Percentiles rank a stretch among this genome's conserved stretches.
Evolutionary conservation across 306 rosid genomes (phyloP).

Genomic region (Fagus sylvatica): DNA sequence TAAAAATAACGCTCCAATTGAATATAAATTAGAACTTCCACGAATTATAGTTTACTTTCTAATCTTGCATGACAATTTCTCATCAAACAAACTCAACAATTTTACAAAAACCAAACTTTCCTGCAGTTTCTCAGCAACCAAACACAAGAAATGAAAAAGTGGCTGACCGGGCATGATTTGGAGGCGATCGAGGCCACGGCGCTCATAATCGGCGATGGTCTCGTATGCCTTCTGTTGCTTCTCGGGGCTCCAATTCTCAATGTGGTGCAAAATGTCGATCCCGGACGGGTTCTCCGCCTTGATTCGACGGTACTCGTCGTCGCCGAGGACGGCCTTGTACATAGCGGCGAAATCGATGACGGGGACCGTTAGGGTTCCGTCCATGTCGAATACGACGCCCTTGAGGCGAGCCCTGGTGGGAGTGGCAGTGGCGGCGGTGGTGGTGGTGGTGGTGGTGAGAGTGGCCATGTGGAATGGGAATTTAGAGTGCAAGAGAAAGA

Average conservation of each 20-base stretch:
- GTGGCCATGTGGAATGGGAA: conserved; percentile 41
- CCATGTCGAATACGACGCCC: conserved; percentile 97
- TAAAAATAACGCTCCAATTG: background rate
- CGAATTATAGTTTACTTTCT: background rate
- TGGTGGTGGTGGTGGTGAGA: conserved; percentile 1
- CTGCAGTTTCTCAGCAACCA: background rate
- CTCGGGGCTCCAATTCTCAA: conserved; percentile 58
- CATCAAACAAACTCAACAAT: background rate
- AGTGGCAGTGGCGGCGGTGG: background rate
- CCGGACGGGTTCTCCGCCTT: conserved; percentile 63
- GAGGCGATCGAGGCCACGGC: conserved; percentile 64
- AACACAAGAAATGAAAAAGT: background rate
- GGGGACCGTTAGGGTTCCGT: conserved; percentile 92
- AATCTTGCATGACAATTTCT: background rate
- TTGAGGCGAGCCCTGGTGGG: conserved; percentile 55
- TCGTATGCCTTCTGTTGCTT: conserved; percentile 66
- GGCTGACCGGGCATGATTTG: conserved; percentile 88
- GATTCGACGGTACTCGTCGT: conserved; percentile 56
- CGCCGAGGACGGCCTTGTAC: conserved; percentile 85
- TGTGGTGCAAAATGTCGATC: conserved; percentile 70
- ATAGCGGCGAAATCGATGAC: conserved; percentile 80
- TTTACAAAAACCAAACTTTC: background rate
- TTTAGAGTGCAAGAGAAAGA: conserved; percentile 18
- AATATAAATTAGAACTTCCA: background rate
- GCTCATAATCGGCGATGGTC: conserved; percentile 72